phyloP scores from a whole-genome alignment of 2,329 filamentous ascomycete species.

The Diaporthe capsici region DNA sequence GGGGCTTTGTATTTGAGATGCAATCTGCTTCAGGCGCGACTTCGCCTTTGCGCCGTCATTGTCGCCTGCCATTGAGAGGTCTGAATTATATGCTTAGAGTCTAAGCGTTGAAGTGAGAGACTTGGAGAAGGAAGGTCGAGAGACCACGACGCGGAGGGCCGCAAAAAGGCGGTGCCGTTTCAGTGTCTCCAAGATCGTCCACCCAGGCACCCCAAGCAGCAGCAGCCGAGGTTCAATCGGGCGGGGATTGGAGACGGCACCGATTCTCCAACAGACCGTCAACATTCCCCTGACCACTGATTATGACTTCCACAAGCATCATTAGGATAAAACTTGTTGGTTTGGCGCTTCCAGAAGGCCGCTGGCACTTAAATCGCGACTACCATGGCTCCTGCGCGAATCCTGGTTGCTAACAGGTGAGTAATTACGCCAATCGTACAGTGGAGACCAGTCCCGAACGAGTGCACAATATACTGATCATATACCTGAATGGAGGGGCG shows the following conservation, averaged over 20 bases:
- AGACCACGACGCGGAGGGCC: neutral
- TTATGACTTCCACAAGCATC: neutral
- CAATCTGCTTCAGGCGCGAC: constrained; percentile 62
- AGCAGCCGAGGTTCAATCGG: constrained; percentile 26
- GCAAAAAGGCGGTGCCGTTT: neutral
- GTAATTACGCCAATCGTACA: neutral
- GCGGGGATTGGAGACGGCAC: constrained; percentile 5
- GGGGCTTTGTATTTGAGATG: constrained; percentile 54
- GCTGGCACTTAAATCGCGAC: neutral
- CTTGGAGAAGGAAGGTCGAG: neutral
- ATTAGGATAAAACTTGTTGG: neutral
- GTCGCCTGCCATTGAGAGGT: constrained; percentile 19
- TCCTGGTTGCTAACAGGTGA: constrained; percentile 36
- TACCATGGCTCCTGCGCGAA: constrained; percentile 9
- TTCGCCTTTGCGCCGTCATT: constrained; percentile 49
- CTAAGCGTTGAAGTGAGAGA: neutral
- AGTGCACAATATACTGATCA: constrained; percentile 51
- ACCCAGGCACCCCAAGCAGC: neutral
- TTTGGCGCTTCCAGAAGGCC: neutral
- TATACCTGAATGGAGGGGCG: constrained; percentile 55
- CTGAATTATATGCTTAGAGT: neutral
- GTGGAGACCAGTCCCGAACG: neutral
- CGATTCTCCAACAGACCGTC: neutral
- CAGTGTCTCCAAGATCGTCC: neutral
- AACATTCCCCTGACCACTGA: neutral